A percentile compares a stretch with the other conserved stretches of the same genome.
These are phyloP conservation scores for Medicago arabica DNA, from an alignment of 306 rosid species.

Conservation along the genomic window DNA sequence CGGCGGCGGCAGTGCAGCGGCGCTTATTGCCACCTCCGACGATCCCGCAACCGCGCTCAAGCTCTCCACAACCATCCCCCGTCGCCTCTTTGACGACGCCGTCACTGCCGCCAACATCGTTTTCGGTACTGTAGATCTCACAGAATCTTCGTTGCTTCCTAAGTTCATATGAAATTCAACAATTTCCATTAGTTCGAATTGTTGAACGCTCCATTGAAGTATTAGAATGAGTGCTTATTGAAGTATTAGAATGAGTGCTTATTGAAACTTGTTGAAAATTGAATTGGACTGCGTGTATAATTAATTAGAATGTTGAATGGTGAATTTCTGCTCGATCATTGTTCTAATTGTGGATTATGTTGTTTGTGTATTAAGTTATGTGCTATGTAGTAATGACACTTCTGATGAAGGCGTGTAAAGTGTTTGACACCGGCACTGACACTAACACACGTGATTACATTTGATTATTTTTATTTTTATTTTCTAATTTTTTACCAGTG, in stretches of 20 bases:
- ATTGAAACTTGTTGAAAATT: constrained; percentile 28
- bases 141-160: neutral
- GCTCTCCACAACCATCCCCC: constrained; percentile 75
- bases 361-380: neutral
- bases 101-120: constrained; percentile 75
- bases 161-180: constrained; percentile 2
- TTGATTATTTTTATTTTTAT: no score
- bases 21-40: constrained; percentile 74
- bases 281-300: neutral
- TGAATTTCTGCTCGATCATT: constrained; percentile 4
- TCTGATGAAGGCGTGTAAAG: no score
- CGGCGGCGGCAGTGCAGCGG: constrained; percentile 69
- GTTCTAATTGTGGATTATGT: constrained; percentile 31
- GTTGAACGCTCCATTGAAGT: neutral
- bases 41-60: constrained; percentile 73
- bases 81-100: constrained; percentile 79
- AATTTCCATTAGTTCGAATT: neutral
- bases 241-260: constrained; percentile 18
- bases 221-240: constrained; percentile 8
- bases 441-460: no score
- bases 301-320: neutral
- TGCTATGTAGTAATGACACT: no score
- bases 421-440: no score
- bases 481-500: no score
- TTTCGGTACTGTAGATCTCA: constrained; percentile 65